phyloP scores from a whole-genome alignment of 2,329 filamentous ascomycete genomes.

The Fusarium tuaranense region DNA sequence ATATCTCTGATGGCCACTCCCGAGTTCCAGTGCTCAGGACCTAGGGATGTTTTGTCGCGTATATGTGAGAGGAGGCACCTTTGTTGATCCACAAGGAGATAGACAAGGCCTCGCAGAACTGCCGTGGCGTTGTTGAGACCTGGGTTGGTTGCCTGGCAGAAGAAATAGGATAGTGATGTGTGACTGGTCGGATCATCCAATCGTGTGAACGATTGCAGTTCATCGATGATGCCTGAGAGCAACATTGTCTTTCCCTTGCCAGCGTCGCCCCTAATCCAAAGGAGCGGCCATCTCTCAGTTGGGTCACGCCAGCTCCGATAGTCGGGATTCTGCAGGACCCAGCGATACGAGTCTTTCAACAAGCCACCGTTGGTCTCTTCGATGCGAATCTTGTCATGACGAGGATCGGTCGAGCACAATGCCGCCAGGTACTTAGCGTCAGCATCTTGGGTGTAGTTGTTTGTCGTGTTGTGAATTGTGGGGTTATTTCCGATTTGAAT shows the following conservation, averaged over 20 bases:
- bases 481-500: not conserved
- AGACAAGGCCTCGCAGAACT: constrained; percentile 58
- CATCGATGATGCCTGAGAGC: constrained; percentile 43
- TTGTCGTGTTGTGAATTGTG: not conserved
- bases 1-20: not conserved
- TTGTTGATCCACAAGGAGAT: constrained; percentile 50
- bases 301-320: constrained; percentile 43
- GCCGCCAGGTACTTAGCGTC: not conserved
- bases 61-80: constrained; percentile 50
- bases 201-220: constrained; percentile 4
- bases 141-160: constrained; percentile 50
- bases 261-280: constrained; percentile 51
- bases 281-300: constrained; percentile 6
- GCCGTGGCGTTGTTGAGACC: constrained; percentile 52
- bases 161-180: constrained; percentile 48
- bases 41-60: constrained; percentile 5
- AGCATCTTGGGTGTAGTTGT: not conserved
- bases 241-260: constrained; percentile 55
- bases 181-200: rapidly evolving
- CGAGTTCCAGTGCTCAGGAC: not conserved
- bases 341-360: constrained; percentile 41
- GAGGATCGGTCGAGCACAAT: not conserved
- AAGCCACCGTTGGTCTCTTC: constrained; percentile 35
- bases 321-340: constrained; percentile 45
- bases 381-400: constrained; percentile 18